Evolutionary conservation across 1,139 yeast genomes (phyloP), one percentile per base, ranked within the genome.

Genomic region (Hyphopichia buzzinii): DNA sequence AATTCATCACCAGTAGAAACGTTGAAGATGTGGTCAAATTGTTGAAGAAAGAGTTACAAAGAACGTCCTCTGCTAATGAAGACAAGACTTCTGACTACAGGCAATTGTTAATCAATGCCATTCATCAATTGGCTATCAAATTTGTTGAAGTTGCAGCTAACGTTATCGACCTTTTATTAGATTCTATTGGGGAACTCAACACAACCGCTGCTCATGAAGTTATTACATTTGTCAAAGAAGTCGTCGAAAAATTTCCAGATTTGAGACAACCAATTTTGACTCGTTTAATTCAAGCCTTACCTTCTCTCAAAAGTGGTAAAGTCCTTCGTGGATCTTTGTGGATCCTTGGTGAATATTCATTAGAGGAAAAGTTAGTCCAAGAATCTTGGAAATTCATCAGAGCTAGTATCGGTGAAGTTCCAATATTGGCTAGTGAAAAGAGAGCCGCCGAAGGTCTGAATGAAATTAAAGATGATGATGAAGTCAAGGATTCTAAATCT

Each of bases 241-340:
- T 90, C 36, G 87, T 90, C 43, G 97, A 90, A 60, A 85, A 85
- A 52, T 90, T 84, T 73, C 96, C 97, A 23, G 79, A 81, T 42
- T 73, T 88, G 47, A 80, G 96, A 55, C 65, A 72, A 33, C 65
- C 79, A 17, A 84, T 90, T 38, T 62, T 94, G 38, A 64, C 67
- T 33, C 81, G 85, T 46, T 74, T 94, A 43, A 65, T 89, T 34
- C 57, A 56, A 12, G 71, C 89, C 8, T 69, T 94, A 52, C 80
- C 80, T 22, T 67, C 70, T 26, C 82, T 87, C 34, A 85, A 83
- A 54, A 83, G 95, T 43, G 95, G 96, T 6, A 88, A 88, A 54
- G 96, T 92, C 14, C 85, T 81, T 66, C 82, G 97, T 50, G 96
- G 96, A 29, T 88, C 96, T 1, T 70, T 94, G 41, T 94, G 99